phyloP scores from a whole-genome alignment of 352 stramenopile species.

The Phytopythium oedochilum region DNA sequence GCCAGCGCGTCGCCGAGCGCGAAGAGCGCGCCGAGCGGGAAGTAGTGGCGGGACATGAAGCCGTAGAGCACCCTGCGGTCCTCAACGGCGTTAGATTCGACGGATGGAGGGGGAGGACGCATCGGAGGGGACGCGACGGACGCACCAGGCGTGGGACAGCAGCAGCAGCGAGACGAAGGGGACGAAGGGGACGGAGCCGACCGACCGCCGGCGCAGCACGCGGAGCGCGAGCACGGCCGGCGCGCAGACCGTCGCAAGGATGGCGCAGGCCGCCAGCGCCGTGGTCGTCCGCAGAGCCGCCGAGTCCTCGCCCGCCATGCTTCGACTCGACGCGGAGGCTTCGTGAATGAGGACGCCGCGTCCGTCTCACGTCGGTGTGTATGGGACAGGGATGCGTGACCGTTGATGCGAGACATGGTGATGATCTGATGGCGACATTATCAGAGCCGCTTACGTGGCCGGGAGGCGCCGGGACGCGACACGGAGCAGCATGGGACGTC shows the following conservation, averaged over 20 bases:
- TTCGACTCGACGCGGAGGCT: too few species aligned
- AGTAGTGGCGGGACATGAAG: conserved; percentile 16
- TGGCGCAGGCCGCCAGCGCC: not conserved
- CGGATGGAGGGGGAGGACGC: too few species aligned
- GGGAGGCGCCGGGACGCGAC: too few species aligned
- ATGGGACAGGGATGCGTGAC: too few species aligned
- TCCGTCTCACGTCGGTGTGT: too few species aligned
- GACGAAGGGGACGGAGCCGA: conserved; percentile 4
- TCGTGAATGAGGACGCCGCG: too few species aligned
- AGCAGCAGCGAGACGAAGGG: conserved; percentile 15
- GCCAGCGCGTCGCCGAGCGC: conserved; percentile 8
- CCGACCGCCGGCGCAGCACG: not conserved
- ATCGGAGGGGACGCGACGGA: too few species aligned
- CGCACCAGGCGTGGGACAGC: conserved; percentile 11
- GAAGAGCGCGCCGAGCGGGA: conserved; percentile 19
- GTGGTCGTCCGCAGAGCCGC: not conserved
- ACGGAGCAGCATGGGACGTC: too few species aligned
- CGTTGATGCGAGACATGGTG: too few species aligned
- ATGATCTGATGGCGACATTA: too few species aligned
- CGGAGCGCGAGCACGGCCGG: not conserved
- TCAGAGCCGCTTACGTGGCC: too few species aligned
- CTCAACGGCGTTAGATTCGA: too few species aligned
- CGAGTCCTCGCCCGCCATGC: not conserved
- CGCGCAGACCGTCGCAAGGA: not conserved
- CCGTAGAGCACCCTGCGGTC: conserved; percentile 16